Evolutionary conservation across 768 basidiomycete genomes (phyloP), one percentile per base, ranked within the genome.

Genomic region (Collybiopsis luxurians): DNA sequence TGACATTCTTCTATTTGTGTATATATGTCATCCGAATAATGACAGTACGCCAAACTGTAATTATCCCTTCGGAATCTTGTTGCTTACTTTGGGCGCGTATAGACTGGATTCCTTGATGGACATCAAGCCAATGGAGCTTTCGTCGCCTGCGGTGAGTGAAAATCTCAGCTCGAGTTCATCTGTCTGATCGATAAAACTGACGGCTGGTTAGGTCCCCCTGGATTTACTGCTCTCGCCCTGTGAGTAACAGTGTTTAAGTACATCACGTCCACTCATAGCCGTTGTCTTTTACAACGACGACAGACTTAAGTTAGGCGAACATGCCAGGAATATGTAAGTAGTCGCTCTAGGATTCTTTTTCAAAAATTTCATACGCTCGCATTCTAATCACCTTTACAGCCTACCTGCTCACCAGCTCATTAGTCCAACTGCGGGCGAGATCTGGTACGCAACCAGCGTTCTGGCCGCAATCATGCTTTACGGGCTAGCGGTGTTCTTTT

Each of bases 91-190:
- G n/a, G 36, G n/a, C n/a, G n/a, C n/a, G n/a, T n/a, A 4, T 51
- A 76, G 78, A 78, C 79, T 11, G 78, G 78, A 13, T 77, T 79
- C 60, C 66, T 78, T 55, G 70, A 77, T 46, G 76, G 77, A 10
- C 78, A 76, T 61, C 77, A 78, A 57, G 79, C 79, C 5, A 79
- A 76, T 54, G 75, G 75, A 13, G 77, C 79, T 2, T 79, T 80
- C 60, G 72, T 80, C 28, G 76, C 75, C 30, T 75, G 73, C 54
- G 78, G 50, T 51, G 19, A 39, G 36, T 51, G 11, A 3, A 34
- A 7, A 17, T n/a, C n/a, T n/a, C n/a, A n/a, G n/a, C n/a, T n/a
- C n/a, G 19, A 2, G 26, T n/a, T n/a, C n/a, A 28, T 13, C 30
- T 50, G 7, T 15, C 12, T 24, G 13, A n/a, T 12, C 21, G 6